Conservation (phyloP, 768 basidiomycete genomes). For the Mycena metata region DNA sequence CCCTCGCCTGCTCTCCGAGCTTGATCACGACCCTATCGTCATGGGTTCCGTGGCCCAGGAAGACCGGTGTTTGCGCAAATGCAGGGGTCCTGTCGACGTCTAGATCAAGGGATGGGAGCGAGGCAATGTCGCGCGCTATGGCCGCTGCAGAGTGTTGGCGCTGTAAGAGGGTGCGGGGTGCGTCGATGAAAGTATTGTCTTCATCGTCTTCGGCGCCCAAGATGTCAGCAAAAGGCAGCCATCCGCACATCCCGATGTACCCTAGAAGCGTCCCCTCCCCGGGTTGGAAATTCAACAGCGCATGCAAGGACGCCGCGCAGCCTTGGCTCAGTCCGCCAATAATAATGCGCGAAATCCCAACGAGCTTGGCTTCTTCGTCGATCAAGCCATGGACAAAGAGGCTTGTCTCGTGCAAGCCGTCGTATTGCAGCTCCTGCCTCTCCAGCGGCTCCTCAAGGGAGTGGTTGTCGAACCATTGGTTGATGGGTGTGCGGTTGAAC, state of each 20-base stretch:
- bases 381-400: slow-evolving; percentile 20
- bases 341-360: slow-evolving; percentile 14
- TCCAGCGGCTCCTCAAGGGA: not conserved
- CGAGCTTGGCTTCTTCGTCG: slow-evolving; percentile 8
- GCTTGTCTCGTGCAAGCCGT: slow-evolving; percentile 17
- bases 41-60: slow-evolving; percentile 30
- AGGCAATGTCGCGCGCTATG: slow-evolving; percentile 28
- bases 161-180: not conserved
- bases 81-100: not conserved
- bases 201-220: slow-evolving; percentile 3
- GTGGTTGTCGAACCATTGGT: slow-evolving; percentile 32
- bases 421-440: slow-evolving; percentile 24
- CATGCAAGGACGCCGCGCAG: slow-evolving; percentile 29
- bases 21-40: slow-evolving; percentile 19
- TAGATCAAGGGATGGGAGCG: slow-evolving; percentile 4
- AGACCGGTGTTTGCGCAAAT: slow-evolving; percentile 20
- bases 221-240: slow-evolving; percentile 24
- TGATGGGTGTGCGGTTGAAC: slow-evolving; percentile 32
- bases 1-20: slow-evolving; percentile 24
- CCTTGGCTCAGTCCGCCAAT: slow-evolving; percentile 32
- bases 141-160: slow-evolving; percentile 12
- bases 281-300: slow-evolving; percentile 28
- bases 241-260: slow-evolving; percentile 32
- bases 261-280: slow-evolving; percentile 11
- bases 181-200: slow-evolving; percentile 2